Conservation (phyloP, 2,329 filamentous ascomycete species). For the Tolypocladium album region DNA sequence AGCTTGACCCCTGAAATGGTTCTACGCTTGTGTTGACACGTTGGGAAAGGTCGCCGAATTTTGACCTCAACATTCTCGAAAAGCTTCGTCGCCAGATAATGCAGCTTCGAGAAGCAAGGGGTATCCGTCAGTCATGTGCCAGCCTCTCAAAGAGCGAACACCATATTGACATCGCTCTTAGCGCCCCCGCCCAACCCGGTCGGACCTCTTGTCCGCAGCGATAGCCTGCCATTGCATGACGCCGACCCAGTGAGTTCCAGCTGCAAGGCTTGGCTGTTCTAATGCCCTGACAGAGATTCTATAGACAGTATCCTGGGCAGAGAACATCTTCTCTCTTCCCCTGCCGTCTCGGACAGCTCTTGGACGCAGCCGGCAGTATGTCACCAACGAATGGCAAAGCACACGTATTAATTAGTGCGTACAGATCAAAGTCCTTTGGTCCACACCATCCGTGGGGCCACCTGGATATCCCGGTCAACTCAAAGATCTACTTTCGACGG, state of each 20-base stretch:
- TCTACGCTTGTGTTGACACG: constrained; percentile 6
- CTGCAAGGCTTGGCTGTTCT: neutral
- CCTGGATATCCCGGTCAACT: constrained; percentile 32
- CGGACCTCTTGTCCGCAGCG: constrained; percentile 21
- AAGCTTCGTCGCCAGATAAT: constrained; percentile 35
- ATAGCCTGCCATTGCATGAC: constrained; percentile 12
- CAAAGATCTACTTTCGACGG: constrained; percentile 44
- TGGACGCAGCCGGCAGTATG: constrained; percentile 21
- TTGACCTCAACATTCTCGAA: constrained; percentile 46
- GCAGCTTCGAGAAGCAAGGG: constrained; percentile 39
- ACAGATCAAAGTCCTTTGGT: constrained; percentile 35
- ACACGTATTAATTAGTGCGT: neutral
- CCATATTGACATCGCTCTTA: neutral
- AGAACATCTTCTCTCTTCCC: constrained; percentile 47
- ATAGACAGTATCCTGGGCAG: constrained; percentile 48
- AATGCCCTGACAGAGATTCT: constrained; percentile 3
- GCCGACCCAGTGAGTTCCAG: constrained; percentile 12
- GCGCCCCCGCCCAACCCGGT: constrained; percentile 22
- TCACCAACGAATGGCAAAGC: neutral
- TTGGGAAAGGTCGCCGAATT: constrained; percentile 29
- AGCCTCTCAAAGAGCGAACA: neutral
- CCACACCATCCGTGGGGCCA: constrained; percentile 32
- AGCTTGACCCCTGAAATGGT: constrained; percentile 5
- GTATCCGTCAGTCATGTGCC: constrained; percentile 32
- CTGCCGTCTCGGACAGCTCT: constrained; percentile 40